A percentile compares a stretch with the other conserved stretches of the same genome.
phyloP scores from a whole-genome alignment of 495 filamentous ascomycete species.

The Xanthoparmelia taractica region DNA sequence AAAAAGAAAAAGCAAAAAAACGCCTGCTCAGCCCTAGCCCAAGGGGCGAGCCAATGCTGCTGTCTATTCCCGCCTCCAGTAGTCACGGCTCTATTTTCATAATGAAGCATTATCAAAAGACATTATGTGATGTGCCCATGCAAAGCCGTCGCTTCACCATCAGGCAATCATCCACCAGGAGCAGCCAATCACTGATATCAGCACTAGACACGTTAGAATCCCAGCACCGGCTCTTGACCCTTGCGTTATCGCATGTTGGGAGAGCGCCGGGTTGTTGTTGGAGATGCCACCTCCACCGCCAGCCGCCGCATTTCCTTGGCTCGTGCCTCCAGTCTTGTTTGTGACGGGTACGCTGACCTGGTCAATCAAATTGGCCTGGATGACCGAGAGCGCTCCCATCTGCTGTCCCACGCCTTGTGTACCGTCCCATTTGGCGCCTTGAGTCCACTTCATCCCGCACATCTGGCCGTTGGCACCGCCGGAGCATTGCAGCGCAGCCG shows the following conservation, averaged over 20 bases:
- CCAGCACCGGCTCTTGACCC: conserved; percentile 54
- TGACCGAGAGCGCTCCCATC: conserved; percentile 60
- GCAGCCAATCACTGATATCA: conserved; percentile 35
- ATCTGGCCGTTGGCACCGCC: conserved; percentile 45
- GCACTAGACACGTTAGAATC: conserved; percentile 47
- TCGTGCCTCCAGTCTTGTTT: conserved; percentile 62
- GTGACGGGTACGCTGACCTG: conserved; percentile 51
- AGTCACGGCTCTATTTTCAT: conserved; percentile 5
- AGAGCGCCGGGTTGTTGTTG: conserved; percentile 14
- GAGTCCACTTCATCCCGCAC: conserved; percentile 63
- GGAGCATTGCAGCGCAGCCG: conserved; percentile 63
- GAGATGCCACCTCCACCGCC: conserved; percentile 45
- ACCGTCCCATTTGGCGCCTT: conserved; percentile 44
- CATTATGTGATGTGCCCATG: conserved; percentile 11
- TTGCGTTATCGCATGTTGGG: conserved; percentile 34
- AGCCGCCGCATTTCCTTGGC: conserved; percentile 61
- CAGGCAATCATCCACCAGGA: conserved; percentile 39
- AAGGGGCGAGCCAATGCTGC: not conserved
- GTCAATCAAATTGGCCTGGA: conserved; percentile 54
- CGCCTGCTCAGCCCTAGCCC: not conserved
- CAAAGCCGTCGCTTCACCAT: not conserved
- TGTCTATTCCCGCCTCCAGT: not conserved
- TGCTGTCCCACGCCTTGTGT: conserved; percentile 59
- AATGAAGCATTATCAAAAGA: conserved; percentile 11
- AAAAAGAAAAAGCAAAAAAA: no score